These are phyloP conservation scores for Nakaseomyces bracarensis DNA, from an alignment of 1,139 yeast species.

Conservation along the genomic window DNA sequence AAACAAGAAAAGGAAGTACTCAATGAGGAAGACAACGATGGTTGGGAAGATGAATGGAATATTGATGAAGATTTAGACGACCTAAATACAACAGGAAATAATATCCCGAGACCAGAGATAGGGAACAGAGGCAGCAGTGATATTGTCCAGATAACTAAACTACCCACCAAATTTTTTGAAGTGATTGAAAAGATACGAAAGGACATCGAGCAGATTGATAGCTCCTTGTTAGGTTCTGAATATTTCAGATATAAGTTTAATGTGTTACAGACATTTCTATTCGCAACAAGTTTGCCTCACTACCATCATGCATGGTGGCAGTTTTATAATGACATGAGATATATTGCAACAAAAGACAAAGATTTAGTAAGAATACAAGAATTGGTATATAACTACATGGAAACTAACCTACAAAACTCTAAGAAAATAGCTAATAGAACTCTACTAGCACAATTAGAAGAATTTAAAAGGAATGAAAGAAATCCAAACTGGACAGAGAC, in stretches of 20 bases:
- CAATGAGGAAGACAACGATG: slow-evolving; percentile 12
- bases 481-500: slow-evolving; percentile 23
- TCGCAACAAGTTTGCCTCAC: slow-evolving; percentile 22
- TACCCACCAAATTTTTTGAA: slow-evolving; percentile 15
- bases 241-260: slow-evolving; percentile 24
- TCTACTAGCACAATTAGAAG: slow-evolving; percentile 17
- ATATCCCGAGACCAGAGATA: not conserved
- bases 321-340: slow-evolving; percentile 23
- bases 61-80: slow-evolving; percentile 17
- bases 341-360: slow-evolving; percentile 11
- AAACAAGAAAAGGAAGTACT: slow-evolving; percentile 6
- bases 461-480: slow-evolving; percentile 19
- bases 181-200: slow-evolving; percentile 14
- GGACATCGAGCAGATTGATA: slow-evolving; percentile 12
- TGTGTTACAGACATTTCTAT: slow-evolving; percentile 25
- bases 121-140: not conserved
- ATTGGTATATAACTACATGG: slow-evolving; percentile 17
- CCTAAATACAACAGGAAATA: slow-evolving; percentile 8
- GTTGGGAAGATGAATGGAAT: slow-evolving; percentile 29
- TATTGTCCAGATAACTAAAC: slow-evolving; percentile 13
- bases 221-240: slow-evolving; percentile 12
- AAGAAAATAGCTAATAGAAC: slow-evolving; percentile 15
- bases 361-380: slow-evolving; percentile 19
- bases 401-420: slow-evolving; percentile 17
- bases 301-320: slow-evolving; percentile 27